phyloP scores from a whole-genome alignment of 345 rosid species.

The Rhizophora apiculata region DNA sequence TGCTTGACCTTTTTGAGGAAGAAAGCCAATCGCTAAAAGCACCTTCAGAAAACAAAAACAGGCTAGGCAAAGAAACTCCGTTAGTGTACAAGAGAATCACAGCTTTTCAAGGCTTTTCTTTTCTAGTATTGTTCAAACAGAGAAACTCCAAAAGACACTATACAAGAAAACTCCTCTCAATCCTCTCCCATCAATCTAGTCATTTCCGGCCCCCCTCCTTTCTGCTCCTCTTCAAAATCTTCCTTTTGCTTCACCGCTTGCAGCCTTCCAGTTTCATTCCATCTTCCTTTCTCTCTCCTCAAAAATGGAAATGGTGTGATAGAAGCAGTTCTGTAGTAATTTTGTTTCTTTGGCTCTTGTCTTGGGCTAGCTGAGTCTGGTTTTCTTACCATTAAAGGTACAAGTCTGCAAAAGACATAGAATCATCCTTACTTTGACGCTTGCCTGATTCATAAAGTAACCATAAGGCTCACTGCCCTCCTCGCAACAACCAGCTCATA shows the following conservation, averaged over 20 bases:
- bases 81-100: not conserved
- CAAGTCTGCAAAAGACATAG: conserved; percentile 12
- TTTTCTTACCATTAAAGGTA: conserved; percentile 19
- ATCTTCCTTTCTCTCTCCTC: not conserved
- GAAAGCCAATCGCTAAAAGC: not conserved
- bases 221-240: conserved; percentile 2
- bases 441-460: conserved; percentile 17
- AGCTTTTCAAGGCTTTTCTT: conserved; percentile 2
- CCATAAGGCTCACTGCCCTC: conserved; percentile 4
- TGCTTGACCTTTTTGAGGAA: not conserved
- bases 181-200: conserved; percentile 29
- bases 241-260: conserved; percentile 13
- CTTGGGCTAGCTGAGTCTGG: not conserved
- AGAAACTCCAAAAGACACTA: conserved; percentile 2
- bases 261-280: conserved; percentile 2
- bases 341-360: not conserved
- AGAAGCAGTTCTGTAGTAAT: conserved; percentile 2
- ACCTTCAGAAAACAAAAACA: not conserved
- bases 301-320: conserved; percentile 27
- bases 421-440: not conserved
- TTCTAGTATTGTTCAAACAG: conserved; percentile 25
- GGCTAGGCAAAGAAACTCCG: not conserved
- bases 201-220: not conserved
- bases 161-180: conserved; percentile 14
- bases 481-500: not conserved